Conservation (phyloP, 192 early-diverging fungal species). For the Radiomyces spectabilis region DNA sequence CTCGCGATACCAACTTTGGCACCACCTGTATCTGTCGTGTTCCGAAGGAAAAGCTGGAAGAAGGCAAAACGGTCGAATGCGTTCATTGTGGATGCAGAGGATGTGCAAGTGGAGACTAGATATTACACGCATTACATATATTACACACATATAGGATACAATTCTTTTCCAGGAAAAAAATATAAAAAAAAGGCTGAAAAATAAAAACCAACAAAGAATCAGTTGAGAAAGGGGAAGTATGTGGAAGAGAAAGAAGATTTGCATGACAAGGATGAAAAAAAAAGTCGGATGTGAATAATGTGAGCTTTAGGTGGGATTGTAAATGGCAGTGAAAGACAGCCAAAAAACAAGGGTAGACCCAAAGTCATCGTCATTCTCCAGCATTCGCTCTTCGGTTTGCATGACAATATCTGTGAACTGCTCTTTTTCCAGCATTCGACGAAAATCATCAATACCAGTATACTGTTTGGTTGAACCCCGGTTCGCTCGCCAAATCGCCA, state of each 20-base stretch:
- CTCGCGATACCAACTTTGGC: constrained; percentile 94
- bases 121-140: too few relatives aligned
- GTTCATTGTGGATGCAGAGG: constrained; percentile 89
- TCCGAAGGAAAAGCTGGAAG: constrained; percentile 82
- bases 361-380: background rate
- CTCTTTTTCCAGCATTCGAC: background rate
- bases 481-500: background rate
- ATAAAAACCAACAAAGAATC: too few relatives aligned
- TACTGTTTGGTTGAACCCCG: background rate
- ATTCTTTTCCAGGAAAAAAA: too few relatives aligned
- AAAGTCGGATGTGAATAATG: background rate
- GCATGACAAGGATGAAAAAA: background rate
- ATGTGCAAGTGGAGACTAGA: constrained; percentile 55
- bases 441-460: constrained; percentile 2
- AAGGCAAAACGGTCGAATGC: constrained; percentile 89
- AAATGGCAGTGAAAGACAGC: background rate
- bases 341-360: background rate
- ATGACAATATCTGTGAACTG: background rate
- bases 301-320: too few relatives aligned
- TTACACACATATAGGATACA: too few relatives aligned
- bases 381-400: background rate
- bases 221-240: too few relatives aligned
- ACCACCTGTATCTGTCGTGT: constrained; percentile 97
- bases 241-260: too few relatives aligned
- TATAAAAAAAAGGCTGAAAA: too few relatives aligned